These are phyloP conservation scores for Linnemannia hyalina DNA, from an alignment of 192 early-diverging fungal genomes.

Conservation along the genomic window DNA sequence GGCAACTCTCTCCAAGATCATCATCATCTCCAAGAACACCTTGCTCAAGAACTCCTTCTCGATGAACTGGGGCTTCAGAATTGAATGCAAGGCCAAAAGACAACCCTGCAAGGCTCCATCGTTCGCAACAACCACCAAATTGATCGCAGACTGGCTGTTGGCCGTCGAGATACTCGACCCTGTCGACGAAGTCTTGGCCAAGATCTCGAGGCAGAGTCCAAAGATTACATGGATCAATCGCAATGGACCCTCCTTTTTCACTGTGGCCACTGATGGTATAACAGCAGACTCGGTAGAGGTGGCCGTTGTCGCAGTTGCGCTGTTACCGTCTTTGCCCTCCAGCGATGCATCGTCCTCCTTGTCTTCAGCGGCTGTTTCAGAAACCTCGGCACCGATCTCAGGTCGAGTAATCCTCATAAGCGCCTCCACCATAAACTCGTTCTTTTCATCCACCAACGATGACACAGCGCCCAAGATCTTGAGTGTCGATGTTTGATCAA, in stretches of 20 bases:
- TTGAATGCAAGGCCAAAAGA: conserved; percentile 65
- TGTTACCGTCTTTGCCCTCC: neutral
- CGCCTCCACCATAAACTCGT: conserved; percentile 61
- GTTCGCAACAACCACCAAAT: conserved; percentile 42
- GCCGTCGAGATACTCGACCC: conserved; percentile 16
- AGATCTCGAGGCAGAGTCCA: conserved; percentile 77
- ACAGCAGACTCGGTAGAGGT: neutral
- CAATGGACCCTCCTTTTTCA: conserved; percentile 25
- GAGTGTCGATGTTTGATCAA: conserved; percentile 70
- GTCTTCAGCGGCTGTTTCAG: neutral
- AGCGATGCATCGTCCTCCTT: neutral
- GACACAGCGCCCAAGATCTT: conserved; percentile 72
- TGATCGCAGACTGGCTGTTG: conserved; percentile 54
- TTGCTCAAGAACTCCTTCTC: conserved; percentile 58
- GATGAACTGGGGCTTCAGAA: conserved; percentile 63
- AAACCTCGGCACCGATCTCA: neutral
- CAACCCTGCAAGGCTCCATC: conserved; percentile 61
- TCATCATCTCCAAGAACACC: conserved; percentile 78
- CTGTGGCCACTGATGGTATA: neutral
- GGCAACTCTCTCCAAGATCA: conserved; percentile 77
- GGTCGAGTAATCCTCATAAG: conserved; percentile 47
- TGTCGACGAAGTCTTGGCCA: conserved; percentile 58
- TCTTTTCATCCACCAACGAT: conserved; percentile 60
- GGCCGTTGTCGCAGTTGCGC: neutral
- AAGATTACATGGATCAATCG: conserved; percentile 74